Evolutionary conservation across 1,284 basidiomycete species (phyloP), one percentile per base, ranked within the genome.

Genomic region (Trichosporon faecale): DNA sequence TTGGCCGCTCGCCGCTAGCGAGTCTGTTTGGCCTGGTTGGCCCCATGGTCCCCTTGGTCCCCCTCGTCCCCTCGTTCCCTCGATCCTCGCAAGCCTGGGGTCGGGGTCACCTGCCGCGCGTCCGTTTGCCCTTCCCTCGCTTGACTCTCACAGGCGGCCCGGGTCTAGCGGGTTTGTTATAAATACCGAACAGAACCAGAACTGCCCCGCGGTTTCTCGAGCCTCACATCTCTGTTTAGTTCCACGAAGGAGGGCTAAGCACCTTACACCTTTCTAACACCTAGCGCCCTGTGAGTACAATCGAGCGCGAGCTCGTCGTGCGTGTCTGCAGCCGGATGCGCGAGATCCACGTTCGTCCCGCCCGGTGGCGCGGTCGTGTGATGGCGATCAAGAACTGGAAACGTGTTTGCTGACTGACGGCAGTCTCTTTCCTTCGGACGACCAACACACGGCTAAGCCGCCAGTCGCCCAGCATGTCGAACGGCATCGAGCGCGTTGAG

Each of bases 401-500:
- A 14, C 40, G 40, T 25, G 49, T 25, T 52, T 21, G 23, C 49
- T 52, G 49, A 25, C 49, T 25, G 3, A n/a, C 3, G 4, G 3
- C 57, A 61, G 57, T n/a, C 29, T 61, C 27, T 9, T 61, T 61
- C 33, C 29, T 31, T 60, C 57, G 57, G 57, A 61, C 57, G 14
- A n/a, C 18, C 57, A n/a, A 61, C 57, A 3, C 33, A 61, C 57
- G 57, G 27, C 27, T 16, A 16, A 61, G 57, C 16, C 57, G 57
- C 57, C 27, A 9, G 29, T 61, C 29, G 57, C 57, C 57, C 31
- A 40, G 52, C 29, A 40, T 40, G 55, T 14, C 23, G 8, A 40
- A 27, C 55, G 64, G 64, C 74, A 73, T 77, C 52, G 74, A 80
- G 52, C 68, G 79, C 72, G 78, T 84, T 52, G 83, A 84, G 76